These are phyloP conservation scores for Lasiosphaeria miniovina DNA, from an alignment of 495 filamentous ascomycete species.

Conservation along the genomic window DNA sequence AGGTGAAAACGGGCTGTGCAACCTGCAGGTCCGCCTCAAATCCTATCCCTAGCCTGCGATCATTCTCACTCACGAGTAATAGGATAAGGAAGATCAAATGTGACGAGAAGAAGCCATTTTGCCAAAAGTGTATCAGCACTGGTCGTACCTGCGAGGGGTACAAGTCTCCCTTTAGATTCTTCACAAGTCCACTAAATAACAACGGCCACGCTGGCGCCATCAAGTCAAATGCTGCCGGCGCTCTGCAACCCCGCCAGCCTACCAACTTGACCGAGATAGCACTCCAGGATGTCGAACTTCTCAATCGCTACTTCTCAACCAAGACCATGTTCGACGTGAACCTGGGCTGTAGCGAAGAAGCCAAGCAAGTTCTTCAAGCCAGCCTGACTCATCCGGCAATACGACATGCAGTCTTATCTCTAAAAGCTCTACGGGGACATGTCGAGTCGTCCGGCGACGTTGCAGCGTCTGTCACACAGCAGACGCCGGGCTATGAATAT, in stretches of 20 bases:
- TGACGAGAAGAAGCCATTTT: slow-evolving; percentile 31
- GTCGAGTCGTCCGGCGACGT: slow-evolving; percentile 27
- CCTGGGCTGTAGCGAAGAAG: slow-evolving; percentile 12
- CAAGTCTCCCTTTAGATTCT: slow-evolving; percentile 19
- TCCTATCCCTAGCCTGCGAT: slow-evolving; percentile 17
- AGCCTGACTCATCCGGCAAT: slow-evolving; percentile 35
- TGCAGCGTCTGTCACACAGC: slow-evolving; percentile 13
- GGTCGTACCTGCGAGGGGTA: slow-evolving; percentile 30
- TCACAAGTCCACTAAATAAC: slow-evolving; percentile 16
- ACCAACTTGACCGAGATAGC: slow-evolving; percentile 14
- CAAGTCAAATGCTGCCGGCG: background rate
- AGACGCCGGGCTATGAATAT: slow-evolving; percentile 27
- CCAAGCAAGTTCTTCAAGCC: slow-evolving; percentile 24
- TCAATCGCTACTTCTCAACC: slow-evolving; percentile 14
- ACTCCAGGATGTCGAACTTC: slow-evolving; percentile 17
- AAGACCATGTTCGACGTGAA: slow-evolving; percentile 16
- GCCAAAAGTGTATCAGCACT: slow-evolving; percentile 26
- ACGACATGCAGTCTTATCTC: slow-evolving; percentile 37
- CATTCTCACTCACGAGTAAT: slow-evolving; percentile 16
- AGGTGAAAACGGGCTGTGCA: slow-evolving; percentile 38
- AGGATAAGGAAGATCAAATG: slow-evolving; percentile 35
- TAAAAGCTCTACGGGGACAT: slow-evolving; percentile 36
- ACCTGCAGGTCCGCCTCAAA: slow-evolving; percentile 37
- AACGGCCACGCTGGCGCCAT: background rate
- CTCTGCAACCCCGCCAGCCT: background rate